Evolutionary conservation across 2,329 filamentous ascomycete genomes (phyloP).

Genomic region (Fusarium circinatum): DNA sequence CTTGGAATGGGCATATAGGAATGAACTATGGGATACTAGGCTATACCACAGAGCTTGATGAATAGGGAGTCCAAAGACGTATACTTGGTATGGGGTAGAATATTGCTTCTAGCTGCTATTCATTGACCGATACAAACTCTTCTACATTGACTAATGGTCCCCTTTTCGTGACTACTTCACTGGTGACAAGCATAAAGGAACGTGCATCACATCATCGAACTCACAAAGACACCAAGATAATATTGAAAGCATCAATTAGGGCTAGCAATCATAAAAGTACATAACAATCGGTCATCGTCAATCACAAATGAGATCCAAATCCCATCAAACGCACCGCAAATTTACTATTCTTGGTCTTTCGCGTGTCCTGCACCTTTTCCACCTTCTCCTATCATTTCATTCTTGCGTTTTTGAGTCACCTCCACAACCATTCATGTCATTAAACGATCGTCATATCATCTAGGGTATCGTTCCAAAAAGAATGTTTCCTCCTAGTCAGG

Average conservation of each 20-base stretch:
- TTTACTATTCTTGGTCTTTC: slow-evolving; percentile 12
- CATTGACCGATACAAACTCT: not conserved
- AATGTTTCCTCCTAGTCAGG: slow-evolving; percentile 31
- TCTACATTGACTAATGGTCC: not conserved
- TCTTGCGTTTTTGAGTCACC: slow-evolving; percentile 9
- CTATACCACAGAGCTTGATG: not conserved
- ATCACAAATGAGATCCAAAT: slow-evolving; percentile 37
- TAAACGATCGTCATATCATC: slow-evolving; percentile 44
- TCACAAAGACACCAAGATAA: not conserved
- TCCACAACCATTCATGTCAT: slow-evolving; percentile 32
- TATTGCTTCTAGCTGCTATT: not conserved
- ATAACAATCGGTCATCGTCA: slow-evolving; percentile 18
- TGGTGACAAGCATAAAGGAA: not conserved
- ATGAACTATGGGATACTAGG: not conserved
- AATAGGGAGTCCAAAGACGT: not conserved
- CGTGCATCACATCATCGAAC: not conserved
- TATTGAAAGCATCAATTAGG: slow-evolving; percentile 21
- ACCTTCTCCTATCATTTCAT: slow-evolving; percentile 9
- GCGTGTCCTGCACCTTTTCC: slow-evolving; percentile 24
- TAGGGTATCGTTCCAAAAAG: slow-evolving; percentile 46
- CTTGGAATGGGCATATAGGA: not conserved
- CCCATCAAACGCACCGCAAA: slow-evolving; percentile 33
- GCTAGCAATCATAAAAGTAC: slow-evolving; percentile 34
- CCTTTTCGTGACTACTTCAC: slow-evolving; percentile 11
- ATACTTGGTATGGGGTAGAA: not conserved